Conservation (phyloP, 1,284 basidiomycete genomes). For the Caloboletus firmus region DNA sequence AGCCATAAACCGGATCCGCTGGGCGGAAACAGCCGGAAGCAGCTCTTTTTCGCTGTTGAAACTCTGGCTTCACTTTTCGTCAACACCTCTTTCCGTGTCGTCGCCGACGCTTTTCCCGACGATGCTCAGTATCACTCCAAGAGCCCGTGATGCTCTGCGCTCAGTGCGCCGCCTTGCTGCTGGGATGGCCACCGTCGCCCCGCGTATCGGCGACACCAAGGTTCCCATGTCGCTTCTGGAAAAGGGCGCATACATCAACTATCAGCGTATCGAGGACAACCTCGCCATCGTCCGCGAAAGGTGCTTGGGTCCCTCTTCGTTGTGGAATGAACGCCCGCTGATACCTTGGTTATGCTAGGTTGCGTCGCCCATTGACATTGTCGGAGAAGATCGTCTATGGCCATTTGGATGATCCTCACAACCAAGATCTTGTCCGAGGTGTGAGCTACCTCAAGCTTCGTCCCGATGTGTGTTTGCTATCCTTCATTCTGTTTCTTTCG, state of each 20-base stretch:
- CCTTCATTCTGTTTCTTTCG: neutral
- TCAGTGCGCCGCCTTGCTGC: constrained; percentile 59
- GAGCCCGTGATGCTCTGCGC: constrained; percentile 59
- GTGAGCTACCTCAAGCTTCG: constrained; percentile 93
- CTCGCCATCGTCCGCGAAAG: constrained; percentile 80
- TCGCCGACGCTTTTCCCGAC: constrained; percentile 40
- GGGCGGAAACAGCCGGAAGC: constrained; percentile 29
- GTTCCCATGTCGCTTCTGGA: constrained; percentile 91
- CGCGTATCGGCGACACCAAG: constrained; percentile 87
- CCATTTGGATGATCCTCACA: constrained; percentile 92
- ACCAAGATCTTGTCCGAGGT: constrained; percentile 86
- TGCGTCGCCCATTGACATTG: constrained; percentile 91
- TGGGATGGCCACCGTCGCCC: constrained; percentile 77
- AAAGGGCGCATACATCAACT: constrained; percentile 90
- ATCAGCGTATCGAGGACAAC: constrained; percentile 97
- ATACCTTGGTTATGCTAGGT: constrained; percentile 46
- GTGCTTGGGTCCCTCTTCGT: constrained; percentile 45
- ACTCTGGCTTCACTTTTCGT: constrained; percentile 1
- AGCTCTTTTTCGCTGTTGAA: constrained; percentile 15
- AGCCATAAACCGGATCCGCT: constrained; percentile 21
- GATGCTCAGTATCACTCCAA: constrained; percentile 70
- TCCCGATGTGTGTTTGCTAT: constrained; percentile 72
- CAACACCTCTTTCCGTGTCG: constrained; percentile 11
- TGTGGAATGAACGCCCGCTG: neutral
- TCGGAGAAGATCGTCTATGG: constrained; percentile 99